phyloP scores from a whole-genome alignment of 2,329 filamentous ascomycete genomes.

The Alternaria triticina region DNA sequence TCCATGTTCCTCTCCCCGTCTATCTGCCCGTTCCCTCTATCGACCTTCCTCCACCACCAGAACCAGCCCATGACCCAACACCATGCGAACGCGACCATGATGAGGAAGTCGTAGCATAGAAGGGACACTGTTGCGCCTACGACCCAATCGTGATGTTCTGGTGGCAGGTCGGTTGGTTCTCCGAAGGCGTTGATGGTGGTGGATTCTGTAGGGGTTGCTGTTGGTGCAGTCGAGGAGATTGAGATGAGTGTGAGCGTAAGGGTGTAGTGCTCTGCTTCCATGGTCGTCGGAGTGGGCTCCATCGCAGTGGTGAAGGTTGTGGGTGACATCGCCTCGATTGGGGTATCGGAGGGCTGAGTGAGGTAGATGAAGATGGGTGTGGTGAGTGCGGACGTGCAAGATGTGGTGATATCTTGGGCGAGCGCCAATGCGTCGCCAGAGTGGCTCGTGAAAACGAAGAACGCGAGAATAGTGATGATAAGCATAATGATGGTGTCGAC shows the following conservation, averaged over 20 bases:
- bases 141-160: slow-evolving; percentile 7
- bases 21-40: not conserved
- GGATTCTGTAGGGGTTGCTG: not conserved
- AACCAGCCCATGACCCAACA: slow-evolving; percentile 15
- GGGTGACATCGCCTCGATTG: not conserved
- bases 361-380: not conserved
- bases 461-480: not conserved
- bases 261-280: not conserved
- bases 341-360: not conserved
- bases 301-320: not conserved
- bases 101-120: slow-evolving; percentile 26
- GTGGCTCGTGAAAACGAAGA: not conserved
- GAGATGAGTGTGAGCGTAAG: not conserved
- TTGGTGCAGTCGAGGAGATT: not conserved
- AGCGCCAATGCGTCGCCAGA: not conserved
- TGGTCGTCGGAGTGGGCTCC: not conserved
- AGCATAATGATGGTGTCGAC: not conserved
- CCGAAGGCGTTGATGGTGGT: not conserved
- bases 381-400: not conserved
- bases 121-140: slow-evolving; percentile 18
- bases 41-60: slow-evolving; percentile 8
- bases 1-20: not conserved
- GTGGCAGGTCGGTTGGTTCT: not conserved
- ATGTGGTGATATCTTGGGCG: not conserved
- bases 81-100: slow-evolving; percentile 16